phyloP scores from a whole-genome alignment of 1,284 basidiomycete species.

The Ustilago trichophora region DNA sequence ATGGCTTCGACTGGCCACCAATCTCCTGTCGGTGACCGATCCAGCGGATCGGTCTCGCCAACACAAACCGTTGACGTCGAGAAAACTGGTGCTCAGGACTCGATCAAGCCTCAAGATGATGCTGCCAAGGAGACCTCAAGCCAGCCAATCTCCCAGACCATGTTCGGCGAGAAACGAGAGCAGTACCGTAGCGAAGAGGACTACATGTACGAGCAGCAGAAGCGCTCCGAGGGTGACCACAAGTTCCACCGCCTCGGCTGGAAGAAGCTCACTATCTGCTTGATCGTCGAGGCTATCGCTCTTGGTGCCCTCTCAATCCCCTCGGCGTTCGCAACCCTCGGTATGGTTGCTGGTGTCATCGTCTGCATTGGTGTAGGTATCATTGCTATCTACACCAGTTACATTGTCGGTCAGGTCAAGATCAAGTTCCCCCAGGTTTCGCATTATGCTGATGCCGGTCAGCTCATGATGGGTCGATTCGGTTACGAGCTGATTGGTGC shows the following conservation, averaged over 20 bases:
- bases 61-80: conserved; percentile 32
- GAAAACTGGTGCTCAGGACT: conserved; percentile 16
- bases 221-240: conserved; percentile 43
- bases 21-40: conserved; percentile 18
- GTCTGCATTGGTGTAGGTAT: conserved; percentile 49
- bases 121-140: neutral
- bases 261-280: conserved; percentile 55
- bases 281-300: conserved; percentile 61
- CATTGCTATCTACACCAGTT: conserved; percentile 55
- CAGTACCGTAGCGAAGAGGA: conserved; percentile 51
- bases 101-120: conserved; percentile 21
- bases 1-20: conserved; percentile 38
- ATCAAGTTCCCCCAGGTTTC: conserved; percentile 52
- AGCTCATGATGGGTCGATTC: conserved; percentile 50
- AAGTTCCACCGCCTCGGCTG: conserved; percentile 57
- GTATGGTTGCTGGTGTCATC: conserved; percentile 56
- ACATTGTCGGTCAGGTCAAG: conserved; percentile 53
- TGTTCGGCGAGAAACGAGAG: conserved; percentile 49
- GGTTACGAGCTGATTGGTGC: conserved; percentile 49
- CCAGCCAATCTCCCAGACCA: conserved; percentile 22
- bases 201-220: conserved; percentile 50
- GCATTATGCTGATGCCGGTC: conserved; percentile 53
- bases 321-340: conserved; percentile 53
- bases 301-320: conserved; percentile 54
- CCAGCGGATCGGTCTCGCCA: conserved; percentile 30